A percentile compares a stretch with the other conserved stretches of the same genome.
phyloP scores from a whole-genome alignment of 768 basidiomycete species.

The Coprinopsis sp. region DNA sequence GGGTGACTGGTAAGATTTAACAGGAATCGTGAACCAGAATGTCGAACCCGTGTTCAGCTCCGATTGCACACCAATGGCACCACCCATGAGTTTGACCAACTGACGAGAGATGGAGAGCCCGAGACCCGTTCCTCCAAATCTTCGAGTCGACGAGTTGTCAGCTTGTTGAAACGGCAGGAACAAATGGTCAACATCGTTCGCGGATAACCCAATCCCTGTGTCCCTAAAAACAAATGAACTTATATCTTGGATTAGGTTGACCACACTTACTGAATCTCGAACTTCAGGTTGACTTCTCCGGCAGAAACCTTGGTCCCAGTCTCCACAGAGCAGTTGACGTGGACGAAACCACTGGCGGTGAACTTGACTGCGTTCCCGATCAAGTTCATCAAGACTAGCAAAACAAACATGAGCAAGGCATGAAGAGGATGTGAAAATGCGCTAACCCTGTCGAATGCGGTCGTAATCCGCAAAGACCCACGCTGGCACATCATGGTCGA shows the following conservation, averaged over 20 bases:
- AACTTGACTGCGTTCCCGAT: conserved; percentile 79
- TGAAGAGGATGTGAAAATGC: neutral
- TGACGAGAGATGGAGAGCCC: conserved; percentile 73
- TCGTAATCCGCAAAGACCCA: conserved; percentile 75
- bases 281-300: conserved; percentile 52
- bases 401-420: neutral
- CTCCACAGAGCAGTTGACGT: conserved; percentile 57
- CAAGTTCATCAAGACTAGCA: conserved; percentile 66
- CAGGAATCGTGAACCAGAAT: conserved; percentile 74
- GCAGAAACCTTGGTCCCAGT: conserved; percentile 24
- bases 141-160: conserved; percentile 71
- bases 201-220: conserved; percentile 66
- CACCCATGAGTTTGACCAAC: conserved; percentile 72
- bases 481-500: conserved; percentile 59
- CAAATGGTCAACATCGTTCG: conserved; percentile 59
- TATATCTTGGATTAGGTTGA: conserved; percentile 3
- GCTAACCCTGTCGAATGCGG: conserved; percentile 63
- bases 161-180: conserved; percentile 78
- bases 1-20: conserved; percentile 49
- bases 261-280: conserved; percentile 53
- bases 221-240: conserved; percentile 38
- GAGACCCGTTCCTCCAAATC: conserved; percentile 75
- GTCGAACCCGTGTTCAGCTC: conserved; percentile 58
- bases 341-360: conserved; percentile 58
- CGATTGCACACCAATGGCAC: conserved; percentile 66